phyloP scores from a whole-genome alignment of 805 yeast species.

The Tetrapisispora nanseiensis region DNA sequence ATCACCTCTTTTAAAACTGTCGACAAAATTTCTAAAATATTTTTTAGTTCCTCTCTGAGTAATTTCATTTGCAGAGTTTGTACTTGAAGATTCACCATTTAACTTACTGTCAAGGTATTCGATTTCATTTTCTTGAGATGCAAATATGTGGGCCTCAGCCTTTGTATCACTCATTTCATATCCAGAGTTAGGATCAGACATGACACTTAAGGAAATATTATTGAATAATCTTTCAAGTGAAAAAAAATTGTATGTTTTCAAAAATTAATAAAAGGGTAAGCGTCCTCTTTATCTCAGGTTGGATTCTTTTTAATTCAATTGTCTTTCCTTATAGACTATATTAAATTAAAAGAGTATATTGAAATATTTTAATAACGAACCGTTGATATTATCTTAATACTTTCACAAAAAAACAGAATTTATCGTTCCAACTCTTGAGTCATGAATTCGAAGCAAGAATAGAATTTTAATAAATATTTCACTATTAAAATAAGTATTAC shows the following conservation, averaged over 20 bases:
- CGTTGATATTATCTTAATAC: not conserved
- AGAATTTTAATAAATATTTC: too few relatives aligned
- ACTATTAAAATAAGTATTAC: too few relatives aligned
- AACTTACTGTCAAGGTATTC: conserved; percentile 4
- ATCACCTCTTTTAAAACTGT: conserved; percentile 34
- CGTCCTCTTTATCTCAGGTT: too few relatives aligned
- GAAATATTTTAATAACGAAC: not conserved
- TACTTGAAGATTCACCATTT: conserved; percentile 1
- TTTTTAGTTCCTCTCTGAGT: not conserved
- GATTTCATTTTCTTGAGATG: conserved; percentile 3
- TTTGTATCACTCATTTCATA: conserved; percentile 13
- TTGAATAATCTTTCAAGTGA: too few relatives aligned
- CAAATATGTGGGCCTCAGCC: conserved; percentile 1
- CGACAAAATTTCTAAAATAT: conserved; percentile 29
- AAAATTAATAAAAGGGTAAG: too few relatives aligned
- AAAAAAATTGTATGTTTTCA: too few relatives aligned
- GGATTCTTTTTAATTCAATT: not conserved
- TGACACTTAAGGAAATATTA: not conserved
- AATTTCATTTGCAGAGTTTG: not conserved
- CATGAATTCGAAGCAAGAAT: too few relatives aligned
- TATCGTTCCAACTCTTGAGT: too few relatives aligned
- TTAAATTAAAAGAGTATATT: not conserved
- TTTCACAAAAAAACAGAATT: too few relatives aligned
- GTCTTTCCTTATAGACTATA: conserved; percentile 1
- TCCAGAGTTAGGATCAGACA: conserved; percentile 3